Evolutionary conservation across 2,329 filamentous ascomycete species (phyloP).

Genomic region (Xylaria sp.): DNA sequence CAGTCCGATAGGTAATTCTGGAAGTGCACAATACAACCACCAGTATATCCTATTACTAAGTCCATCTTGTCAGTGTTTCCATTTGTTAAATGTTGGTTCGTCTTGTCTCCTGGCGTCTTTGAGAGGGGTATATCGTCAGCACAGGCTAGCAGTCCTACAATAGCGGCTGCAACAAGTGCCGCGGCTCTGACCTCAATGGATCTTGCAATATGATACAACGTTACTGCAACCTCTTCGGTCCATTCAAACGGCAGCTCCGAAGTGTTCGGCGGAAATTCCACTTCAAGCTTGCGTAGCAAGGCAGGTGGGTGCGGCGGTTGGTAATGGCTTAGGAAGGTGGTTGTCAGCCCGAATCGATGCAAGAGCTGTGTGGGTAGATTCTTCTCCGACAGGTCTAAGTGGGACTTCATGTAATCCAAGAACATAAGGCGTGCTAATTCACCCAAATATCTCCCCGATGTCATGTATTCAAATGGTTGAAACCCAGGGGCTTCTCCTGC

Average conservation of each 20-base stretch:
- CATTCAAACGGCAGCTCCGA: conserved; percentile 65
- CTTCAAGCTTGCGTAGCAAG: conserved; percentile 59
- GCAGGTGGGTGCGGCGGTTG: conserved; percentile 61
- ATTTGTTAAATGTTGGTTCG: conserved; percentile 24
- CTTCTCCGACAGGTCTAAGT: conserved; percentile 53
- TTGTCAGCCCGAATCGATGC: conserved; percentile 71
- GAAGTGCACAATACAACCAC: conserved; percentile 82
- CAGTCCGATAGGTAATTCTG: conserved; percentile 77
- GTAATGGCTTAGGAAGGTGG: conserved; percentile 77
- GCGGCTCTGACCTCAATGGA: conserved; percentile 78
- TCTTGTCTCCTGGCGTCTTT: conserved; percentile 30
- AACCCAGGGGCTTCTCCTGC: conserved; percentile 78
- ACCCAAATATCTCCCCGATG: conserved; percentile 79
- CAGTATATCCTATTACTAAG: conserved; percentile 81
- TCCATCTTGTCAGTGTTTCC: conserved; percentile 54
- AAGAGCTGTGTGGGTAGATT: conserved; percentile 66
- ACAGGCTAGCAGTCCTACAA: conserved; percentile 74
- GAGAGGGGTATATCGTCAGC: conserved; percentile 70
- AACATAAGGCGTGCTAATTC: conserved; percentile 79
- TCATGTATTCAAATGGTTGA: conserved; percentile 88
- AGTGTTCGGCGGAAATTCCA: conserved; percentile 63
- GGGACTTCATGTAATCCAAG: conserved; percentile 68
- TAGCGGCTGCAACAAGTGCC: conserved; percentile 77
- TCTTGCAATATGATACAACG: conserved; percentile 73
- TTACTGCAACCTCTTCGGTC: conserved; percentile 67